These are phyloP conservation scores for Suillus placidus DNA, from an alignment of 768 basidiomycete species.

Conservation along the genomic window DNA sequence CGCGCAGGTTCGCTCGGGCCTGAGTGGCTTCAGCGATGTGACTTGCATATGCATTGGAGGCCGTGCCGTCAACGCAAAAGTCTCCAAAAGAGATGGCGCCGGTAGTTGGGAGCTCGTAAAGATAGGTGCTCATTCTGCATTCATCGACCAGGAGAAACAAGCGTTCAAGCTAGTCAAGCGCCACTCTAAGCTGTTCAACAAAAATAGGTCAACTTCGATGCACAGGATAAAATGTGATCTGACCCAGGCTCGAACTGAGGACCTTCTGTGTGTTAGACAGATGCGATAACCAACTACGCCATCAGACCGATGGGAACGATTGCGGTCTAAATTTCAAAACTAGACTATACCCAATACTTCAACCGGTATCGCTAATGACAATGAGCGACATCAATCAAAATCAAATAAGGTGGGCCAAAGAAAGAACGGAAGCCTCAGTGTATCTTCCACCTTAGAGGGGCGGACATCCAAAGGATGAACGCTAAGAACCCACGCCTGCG, in stretches of 20 bases:
- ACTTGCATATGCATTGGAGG: constrained; percentile 50
- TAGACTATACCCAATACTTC: neutral
- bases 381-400: neutral
- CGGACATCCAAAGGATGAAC: neutral
- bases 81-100: constrained; percentile 77
- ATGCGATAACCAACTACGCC: constrained; percentile 76
- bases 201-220: neutral
- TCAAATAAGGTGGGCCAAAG: neutral
- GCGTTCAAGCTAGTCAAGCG: neutral
- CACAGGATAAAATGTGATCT: constrained; percentile 10
- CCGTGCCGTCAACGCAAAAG: constrained; percentile 62
- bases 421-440: neutral
- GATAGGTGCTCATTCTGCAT: constrained; percentile 48
- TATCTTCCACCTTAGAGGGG: neutral
- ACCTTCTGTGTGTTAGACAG: constrained; percentile 74
- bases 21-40: constrained; percentile 76
- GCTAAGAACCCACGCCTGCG: neutral
- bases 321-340: too few relatives aligned
- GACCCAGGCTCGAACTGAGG: constrained; percentile 64
- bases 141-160: neutral
- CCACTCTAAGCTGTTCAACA: too few relatives aligned
- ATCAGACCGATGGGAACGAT: constrained; percentile 30
- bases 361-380: neutral
- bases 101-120: constrained; percentile 87
- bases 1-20: constrained; percentile 77